phyloP scores from a whole-genome alignment of 805 yeast species.

The Sugiyamaella floridensis region DNA sequence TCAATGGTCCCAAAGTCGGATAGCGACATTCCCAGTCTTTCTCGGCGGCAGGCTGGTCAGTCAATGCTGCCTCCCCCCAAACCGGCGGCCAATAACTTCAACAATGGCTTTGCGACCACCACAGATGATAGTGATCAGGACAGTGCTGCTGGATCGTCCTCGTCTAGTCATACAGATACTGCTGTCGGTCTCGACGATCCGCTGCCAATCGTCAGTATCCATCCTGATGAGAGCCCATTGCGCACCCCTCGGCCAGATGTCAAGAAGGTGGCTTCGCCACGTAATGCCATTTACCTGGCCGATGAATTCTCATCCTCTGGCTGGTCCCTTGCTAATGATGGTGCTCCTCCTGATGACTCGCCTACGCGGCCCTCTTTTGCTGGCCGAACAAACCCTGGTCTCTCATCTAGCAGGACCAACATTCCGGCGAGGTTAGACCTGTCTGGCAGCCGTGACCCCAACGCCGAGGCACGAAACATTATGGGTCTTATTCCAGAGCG shows the following conservation, averaged over 20 bases:
- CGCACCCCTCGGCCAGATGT: not conserved
- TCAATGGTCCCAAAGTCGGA: not conserved
- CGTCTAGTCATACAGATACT: not conserved
- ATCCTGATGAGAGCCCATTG: not conserved
- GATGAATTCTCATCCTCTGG: not conserved
- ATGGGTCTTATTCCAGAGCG: slow-evolving; percentile 15
- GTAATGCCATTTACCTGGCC: slow-evolving; percentile 14
- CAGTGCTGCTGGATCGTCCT: not conserved
- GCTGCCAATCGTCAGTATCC: not conserved
- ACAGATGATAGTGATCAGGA: not conserved
- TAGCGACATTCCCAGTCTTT: not conserved
- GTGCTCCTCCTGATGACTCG: not conserved
- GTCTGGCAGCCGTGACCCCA: not conserved
- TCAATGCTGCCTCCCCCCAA: not conserved
- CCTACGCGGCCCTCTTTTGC: not conserved
- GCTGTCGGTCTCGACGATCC: not conserved
- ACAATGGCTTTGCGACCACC: not conserved
- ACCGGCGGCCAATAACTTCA: not conserved
- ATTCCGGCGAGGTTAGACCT: not conserved
- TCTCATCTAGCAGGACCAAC: not conserved
- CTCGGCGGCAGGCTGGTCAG: not conserved
- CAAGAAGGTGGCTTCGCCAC: slow-evolving; percentile 3
- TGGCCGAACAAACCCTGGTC: not conserved
- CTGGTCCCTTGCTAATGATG: slow-evolving; percentile 3
- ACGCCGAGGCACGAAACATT: not conserved